A percentile compares a stretch with the other conserved stretches of the same genome.
These are phyloP conservation scores for Gamsiella multidivaricata DNA, from an alignment of 192 early-diverging fungal genomes.

Conservation along the genomic window DNA sequence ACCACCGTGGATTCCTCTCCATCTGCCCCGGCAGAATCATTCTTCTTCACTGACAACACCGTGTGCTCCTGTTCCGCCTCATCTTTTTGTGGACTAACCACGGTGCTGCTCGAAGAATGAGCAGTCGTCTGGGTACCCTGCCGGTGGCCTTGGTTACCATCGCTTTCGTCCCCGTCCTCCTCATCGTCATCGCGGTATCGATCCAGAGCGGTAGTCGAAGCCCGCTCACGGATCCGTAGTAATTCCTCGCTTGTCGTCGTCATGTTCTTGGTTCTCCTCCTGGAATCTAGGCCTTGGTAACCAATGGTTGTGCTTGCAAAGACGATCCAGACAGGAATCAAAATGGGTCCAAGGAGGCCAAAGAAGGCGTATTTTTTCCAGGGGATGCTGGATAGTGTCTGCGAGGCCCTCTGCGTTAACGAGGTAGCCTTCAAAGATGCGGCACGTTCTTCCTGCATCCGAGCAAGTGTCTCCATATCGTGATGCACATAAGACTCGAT, in stretches of 20 bases:
- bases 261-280: constrained; percentile 32
- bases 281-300: constrained; percentile 53
- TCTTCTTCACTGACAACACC: background rate
- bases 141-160: too few species aligned
- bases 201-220: constrained; percentile 8
- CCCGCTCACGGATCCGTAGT: constrained; percentile 15
- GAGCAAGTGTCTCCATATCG: constrained; percentile 15
- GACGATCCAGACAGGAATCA: constrained; percentile 54
- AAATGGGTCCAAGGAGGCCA: constrained; percentile 30
- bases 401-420: constrained; percentile 20
- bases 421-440: constrained; percentile 11
- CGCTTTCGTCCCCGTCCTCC: background rate
- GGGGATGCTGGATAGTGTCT: constrained; percentile 11
- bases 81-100: background rate
- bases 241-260: background rate
- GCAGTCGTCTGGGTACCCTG: background rate
- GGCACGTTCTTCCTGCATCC: constrained; percentile 13
- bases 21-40: background rate
- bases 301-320: constrained; percentile 46
- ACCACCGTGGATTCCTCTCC: background rate
- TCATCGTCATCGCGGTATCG: constrained; percentile 27
- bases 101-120: background rate
- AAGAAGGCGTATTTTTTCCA: constrained; percentile 48
- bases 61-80: constrained; percentile 5
- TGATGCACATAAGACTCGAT: constrained; percentile 49